Conservation (phyloP, 192 early-diverging fungal genomes). For the Backusella sp. region DNA sequence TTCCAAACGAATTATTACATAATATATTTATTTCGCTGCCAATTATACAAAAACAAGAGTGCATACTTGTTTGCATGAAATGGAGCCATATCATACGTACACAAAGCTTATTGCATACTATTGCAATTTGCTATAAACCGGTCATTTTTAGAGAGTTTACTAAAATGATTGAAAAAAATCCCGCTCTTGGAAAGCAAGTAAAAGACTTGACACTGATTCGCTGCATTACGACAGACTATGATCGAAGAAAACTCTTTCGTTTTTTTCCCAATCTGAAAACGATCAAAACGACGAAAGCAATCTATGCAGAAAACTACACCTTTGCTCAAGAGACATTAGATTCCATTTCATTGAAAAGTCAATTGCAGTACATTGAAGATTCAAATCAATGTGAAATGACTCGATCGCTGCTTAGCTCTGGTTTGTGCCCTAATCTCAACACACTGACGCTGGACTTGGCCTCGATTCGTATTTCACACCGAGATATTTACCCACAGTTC, state of each 20-base stretch:
- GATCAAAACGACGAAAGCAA: not conserved
- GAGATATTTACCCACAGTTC: not conserved
- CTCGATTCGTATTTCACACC: not conserved
- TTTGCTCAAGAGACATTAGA: not conserved
- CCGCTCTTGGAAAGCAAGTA: not conserved
- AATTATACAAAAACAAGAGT: not conserved
- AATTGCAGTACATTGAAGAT: not conserved
- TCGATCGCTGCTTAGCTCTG: not conserved
- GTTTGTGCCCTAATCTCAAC: not conserved
- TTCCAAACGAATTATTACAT: not conserved
- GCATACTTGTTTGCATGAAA: not conserved
- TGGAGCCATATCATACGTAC: not conserved
- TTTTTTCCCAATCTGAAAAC: not conserved
- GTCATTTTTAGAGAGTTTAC: not conserved
- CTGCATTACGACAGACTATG: not conserved
- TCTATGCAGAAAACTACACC: not conserved
- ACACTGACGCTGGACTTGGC: not conserved
- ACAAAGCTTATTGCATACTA: not conserved
- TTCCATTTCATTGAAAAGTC: not conserved
- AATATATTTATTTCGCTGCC: not conserved
- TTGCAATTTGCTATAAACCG: not conserved
- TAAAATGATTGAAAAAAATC: not conserved
- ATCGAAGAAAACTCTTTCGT: not conserved
- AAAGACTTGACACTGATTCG: not conserved
- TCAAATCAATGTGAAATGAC: not conserved